Evolutionary conservation across 129 eudicot genomes (phyloP), one percentile per base, ranked within the genome.

Genomic region (Tanacetum coccineum): DNA sequence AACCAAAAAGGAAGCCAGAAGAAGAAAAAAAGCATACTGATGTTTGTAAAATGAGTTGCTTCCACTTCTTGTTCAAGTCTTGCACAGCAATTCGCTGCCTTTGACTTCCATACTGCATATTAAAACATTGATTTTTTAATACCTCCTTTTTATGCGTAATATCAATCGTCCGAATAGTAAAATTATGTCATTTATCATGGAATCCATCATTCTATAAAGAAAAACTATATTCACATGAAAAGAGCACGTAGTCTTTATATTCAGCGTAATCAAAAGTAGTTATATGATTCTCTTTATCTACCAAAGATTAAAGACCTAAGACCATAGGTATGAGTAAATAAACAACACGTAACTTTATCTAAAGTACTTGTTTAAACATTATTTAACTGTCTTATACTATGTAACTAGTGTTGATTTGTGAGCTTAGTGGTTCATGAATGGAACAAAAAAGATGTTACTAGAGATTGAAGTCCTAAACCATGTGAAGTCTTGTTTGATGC

Each of bases 11-110:
- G 25, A 22, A 22, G 25, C 1, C 1, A 22, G 2, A 22, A 22
- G 25, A 22, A 22, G 25, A 2, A 22, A 22, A 22, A 22, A 22
- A 22, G 2, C 25, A 22, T 82, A 94, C 99, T 44, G 85, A 79
- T 64, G 88, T 71, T 47, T 82, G 83, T 66, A 87, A 81, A 46
- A 88, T 63, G 69, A 85, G 61, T 68, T 85, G 93, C 81, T 84
- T 89, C 99, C 99, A 94, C 64, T 85, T 89, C 66, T 78, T 89
- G 73, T 94, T 87, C 87, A 94, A 76, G 73, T 94, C 97, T 67
- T 89, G 97, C 74, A 81, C 90, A 62, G 81, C 73, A 67, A 79
- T 70, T 53, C 84, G 79, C 14, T 78, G 90, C 71, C 87, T 83
- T 74, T 87, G 61, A 78, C 84, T 87, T 62, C 83, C 95, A 66